Evolutionary conservation across 2,329 filamentous ascomycete genomes (phyloP).

Genomic region (Phoma herbarum): DNA sequence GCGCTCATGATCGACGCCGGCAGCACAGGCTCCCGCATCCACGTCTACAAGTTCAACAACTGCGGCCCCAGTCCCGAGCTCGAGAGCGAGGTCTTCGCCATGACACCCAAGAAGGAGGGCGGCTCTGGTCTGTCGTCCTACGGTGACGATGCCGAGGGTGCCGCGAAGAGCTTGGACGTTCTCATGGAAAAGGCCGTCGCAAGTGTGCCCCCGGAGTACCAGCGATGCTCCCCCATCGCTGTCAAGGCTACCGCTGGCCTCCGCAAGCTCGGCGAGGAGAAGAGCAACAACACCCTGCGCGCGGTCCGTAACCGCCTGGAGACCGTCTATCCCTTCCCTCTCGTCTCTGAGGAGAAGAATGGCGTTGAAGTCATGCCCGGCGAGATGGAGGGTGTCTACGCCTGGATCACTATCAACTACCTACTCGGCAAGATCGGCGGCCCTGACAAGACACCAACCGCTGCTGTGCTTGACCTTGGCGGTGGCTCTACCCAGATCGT

Average conservation of each 20-base stretch:
- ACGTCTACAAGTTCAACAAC: constrained; percentile 99
- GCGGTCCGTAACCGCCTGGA: constrained; percentile 87
- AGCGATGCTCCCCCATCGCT: constrained; percentile 92
- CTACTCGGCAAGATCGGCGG: constrained; percentile 96
- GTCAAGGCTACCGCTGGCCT: constrained; percentile 97
- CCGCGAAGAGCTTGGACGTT: constrained; percentile 87
- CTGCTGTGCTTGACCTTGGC: constrained; percentile 94
- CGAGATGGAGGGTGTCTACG: constrained; percentile 95
- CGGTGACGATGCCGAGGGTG: constrained; percentile 82
- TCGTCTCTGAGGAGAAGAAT: constrained; percentile 83
- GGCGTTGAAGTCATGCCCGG: constrained; percentile 98
- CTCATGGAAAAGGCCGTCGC: constrained; percentile 87
- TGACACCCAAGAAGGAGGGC: constrained; percentile 86
- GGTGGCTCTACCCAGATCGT: constrained; percentile 98
- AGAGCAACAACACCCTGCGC: constrained; percentile 83
- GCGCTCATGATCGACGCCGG: constrained; percentile 99
- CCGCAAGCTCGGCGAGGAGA: constrained; percentile 81
- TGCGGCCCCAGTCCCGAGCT: constrained; percentile 95
- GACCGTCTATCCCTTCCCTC: constrained; percentile 90
- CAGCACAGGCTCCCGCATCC: constrained; percentile 96
- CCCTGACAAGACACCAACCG: constrained; percentile 87
- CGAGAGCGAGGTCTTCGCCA: constrained; percentile 90
- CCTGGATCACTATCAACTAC: constrained; percentile 99
- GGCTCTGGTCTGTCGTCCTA: constrained; percentile 85
- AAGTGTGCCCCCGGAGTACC: constrained; percentile 85